Percentiles rank a stretch among this genome's conserved stretches.
Conservation (phyloP, 108 stramenopile species). For the Nitzschia sp. region DNA sequence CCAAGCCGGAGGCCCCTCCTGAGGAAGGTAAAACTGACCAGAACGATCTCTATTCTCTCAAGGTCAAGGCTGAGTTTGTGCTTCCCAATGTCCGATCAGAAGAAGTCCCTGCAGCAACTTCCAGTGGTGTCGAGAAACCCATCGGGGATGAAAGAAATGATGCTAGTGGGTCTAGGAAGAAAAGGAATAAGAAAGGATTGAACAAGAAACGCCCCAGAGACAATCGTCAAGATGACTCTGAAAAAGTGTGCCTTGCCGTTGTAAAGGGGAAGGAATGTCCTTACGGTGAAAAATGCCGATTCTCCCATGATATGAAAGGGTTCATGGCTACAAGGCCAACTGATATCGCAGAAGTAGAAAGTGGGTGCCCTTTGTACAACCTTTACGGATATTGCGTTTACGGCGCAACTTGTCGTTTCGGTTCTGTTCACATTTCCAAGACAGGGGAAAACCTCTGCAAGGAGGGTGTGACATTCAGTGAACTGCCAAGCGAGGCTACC, state of each 20-base stretch:
- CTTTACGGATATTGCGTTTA: constrained; percentile 62
- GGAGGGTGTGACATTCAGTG: not conserved
- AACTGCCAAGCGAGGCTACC: not conserved
- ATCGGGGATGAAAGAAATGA: constrained; percentile 3
- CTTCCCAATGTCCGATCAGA: constrained; percentile 31
- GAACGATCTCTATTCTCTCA: constrained; percentile 31
- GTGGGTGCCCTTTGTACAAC: constrained; percentile 54
- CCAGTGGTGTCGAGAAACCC: not conserved
- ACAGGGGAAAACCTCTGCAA: constrained; percentile 68
- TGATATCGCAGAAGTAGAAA: constrained; percentile 57
- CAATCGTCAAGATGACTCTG: constrained; percentile 32
- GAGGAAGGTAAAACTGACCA: constrained; percentile 3
- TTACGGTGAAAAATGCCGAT: constrained; percentile 59
- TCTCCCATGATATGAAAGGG: constrained; percentile 78
- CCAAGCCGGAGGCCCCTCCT: too few relatives aligned
- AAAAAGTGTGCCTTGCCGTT: constrained; percentile 64
- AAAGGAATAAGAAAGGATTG: constrained; percentile 34
- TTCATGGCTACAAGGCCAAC: constrained; percentile 54
- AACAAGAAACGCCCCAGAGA: constrained; percentile 86
- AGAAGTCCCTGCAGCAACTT: constrained; percentile 9
- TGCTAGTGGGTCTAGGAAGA: constrained; percentile 10
- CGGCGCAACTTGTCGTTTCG: constrained; percentile 76
- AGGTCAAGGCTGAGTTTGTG: constrained; percentile 61
- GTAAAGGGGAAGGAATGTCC: constrained; percentile 56
- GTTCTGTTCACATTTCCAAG: constrained; percentile 64